phyloP scores from a whole-genome alignment of 352 stramenopile genomes.

The Phytophthora europaea region DNA sequence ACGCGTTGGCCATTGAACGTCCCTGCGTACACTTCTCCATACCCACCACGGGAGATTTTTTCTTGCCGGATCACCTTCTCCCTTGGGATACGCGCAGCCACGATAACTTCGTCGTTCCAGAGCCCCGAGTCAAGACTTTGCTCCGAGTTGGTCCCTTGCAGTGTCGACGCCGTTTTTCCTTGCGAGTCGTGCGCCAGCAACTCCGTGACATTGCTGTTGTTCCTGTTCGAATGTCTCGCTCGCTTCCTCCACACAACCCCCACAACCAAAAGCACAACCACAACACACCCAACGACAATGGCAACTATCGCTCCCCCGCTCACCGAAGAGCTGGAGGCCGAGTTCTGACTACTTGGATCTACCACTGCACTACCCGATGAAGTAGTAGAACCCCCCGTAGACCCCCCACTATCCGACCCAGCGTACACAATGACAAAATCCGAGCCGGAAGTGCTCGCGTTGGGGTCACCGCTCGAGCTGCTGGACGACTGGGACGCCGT shows the following conservation, averaged over 20 bases:
- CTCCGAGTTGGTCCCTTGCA: conserved; percentile 3
- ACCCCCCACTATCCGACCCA: conserved; percentile 7
- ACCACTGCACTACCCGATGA: neutral
- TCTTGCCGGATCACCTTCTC: conserved; percentile 46
- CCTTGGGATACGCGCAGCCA: conserved; percentile 41
- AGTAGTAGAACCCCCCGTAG: neutral
- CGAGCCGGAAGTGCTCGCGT: conserved; percentile 15
- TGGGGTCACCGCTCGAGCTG: conserved; percentile 11
- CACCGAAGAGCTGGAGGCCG: conserved; percentile 5
- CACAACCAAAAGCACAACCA: conserved; percentile 9
- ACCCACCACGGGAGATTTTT: conserved; percentile 48
- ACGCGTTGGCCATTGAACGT: conserved; percentile 48
- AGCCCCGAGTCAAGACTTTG: conserved; percentile 1
- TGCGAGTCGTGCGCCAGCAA: conserved; percentile 21
- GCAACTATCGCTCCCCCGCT: conserved; percentile 26
- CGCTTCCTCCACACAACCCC: conserved; percentile 10
- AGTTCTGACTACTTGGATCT: neutral
- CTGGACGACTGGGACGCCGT: conserved; percentile 15
- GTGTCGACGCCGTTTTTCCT: conserved; percentile 10
- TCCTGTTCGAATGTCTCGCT: neutral
- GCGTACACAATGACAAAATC: conserved; percentile 24
- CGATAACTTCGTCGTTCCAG: conserved; percentile 39
- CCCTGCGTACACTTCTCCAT: conserved; percentile 50
- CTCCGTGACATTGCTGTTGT: conserved; percentile 17
- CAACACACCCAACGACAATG: conserved; percentile 22